Base-by-base conservation (phyloP, 2,329 filamentous ascomycete species). In the Botrytis sinoallii region DNA sequence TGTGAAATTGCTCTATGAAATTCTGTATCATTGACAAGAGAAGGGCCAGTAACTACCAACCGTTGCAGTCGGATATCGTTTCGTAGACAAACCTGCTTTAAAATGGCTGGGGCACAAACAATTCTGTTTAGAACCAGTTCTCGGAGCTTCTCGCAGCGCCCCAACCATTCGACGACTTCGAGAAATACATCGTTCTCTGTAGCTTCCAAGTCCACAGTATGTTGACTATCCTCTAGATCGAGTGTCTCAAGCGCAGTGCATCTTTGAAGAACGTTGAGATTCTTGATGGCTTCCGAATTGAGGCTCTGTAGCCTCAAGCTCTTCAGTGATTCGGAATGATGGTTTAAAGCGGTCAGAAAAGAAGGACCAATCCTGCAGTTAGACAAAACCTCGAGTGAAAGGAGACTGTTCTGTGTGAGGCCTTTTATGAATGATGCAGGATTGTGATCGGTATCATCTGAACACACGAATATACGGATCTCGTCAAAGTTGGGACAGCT, bases 401-500 rank as follows among this genome's bases (percentile, higher is more conserved):
- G 84, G 18, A 93, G 81, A 1, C 85, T 88, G 75, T 92, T 86
- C 3, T 86, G 84, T 29, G 82, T 84, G 67, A 93, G 84, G 1
- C 84, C 83, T 38, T 82, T 82, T 65, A 93, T 84, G 77, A 93
- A 91, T 3, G 83, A 82, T 0, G 89, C 86, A 68, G 92, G 83
- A 59, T 88, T 84, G 42, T 85, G 81, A 74, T 93, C 91, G 25
- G 77, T 77, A 32, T 77, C 70, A 38, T 70, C 73, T 9, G 70
- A 65, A 73, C 82, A 84, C 46, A 78, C 84, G 75, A 86, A 90
- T 72, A 91, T 88, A 40, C 85, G 87, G 35, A 94, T 81, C 57
- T 87, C 85, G 61, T 85, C 85, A 77, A 94, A 91, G 14, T 86
- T 82, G 2, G 88, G 88, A 76, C 91, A 93, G 76, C 87, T 83